Conservation (phyloP, 2,329 filamentous ascomycete species). For the Alternaria arborescens region DNA sequence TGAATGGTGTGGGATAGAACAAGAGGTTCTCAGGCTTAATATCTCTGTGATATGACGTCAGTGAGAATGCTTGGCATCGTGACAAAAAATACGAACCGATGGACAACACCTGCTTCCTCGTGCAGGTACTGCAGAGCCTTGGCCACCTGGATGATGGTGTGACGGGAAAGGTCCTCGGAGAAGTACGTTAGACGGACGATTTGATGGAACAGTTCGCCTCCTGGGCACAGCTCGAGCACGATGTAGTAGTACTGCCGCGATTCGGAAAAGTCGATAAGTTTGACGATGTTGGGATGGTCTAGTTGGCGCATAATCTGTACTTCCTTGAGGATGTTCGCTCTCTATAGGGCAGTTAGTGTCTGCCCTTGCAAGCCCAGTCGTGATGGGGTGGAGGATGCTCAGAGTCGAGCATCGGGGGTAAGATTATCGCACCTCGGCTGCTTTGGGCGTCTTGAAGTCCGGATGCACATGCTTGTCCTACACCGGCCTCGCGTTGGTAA, state of each 20-base stretch:
- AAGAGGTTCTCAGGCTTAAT: conserved; percentile 99
- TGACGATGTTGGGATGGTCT: conserved; percentile 95
- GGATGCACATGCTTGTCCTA: conserved; percentile 95
- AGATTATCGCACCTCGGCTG: conserved; percentile 84
- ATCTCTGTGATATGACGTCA: conserved; percentile 69
- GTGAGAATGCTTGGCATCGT: conserved; percentile 20
- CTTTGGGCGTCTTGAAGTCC: conserved; percentile 91
- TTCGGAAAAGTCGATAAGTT: conserved; percentile 91
- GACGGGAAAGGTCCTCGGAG: conserved; percentile 91
- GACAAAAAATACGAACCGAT: conserved; percentile 72
- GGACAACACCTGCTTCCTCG: conserved; percentile 93
- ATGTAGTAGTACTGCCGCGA: conserved; percentile 98
- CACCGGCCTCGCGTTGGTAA: conserved; percentile 60
- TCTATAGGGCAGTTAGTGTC: conserved; percentile 65
- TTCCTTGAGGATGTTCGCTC: conserved; percentile 97
- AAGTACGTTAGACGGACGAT: conserved; percentile 99
- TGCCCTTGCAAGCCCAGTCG: conserved; percentile 33
- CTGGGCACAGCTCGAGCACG: conserved; percentile 90
- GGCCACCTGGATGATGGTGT: conserved; percentile 96
- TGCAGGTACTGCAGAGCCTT: conserved; percentile 92
- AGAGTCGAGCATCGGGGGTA: conserved; percentile 41
- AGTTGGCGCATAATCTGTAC: conserved; percentile 98
- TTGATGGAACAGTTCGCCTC: conserved; percentile 97
- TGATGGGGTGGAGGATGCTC: conserved; percentile 38
- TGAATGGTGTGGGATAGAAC: conserved; percentile 84